phyloP scores from a whole-genome alignment of 768 basidiomycete species.

The Pleurotus djamor region DNA sequence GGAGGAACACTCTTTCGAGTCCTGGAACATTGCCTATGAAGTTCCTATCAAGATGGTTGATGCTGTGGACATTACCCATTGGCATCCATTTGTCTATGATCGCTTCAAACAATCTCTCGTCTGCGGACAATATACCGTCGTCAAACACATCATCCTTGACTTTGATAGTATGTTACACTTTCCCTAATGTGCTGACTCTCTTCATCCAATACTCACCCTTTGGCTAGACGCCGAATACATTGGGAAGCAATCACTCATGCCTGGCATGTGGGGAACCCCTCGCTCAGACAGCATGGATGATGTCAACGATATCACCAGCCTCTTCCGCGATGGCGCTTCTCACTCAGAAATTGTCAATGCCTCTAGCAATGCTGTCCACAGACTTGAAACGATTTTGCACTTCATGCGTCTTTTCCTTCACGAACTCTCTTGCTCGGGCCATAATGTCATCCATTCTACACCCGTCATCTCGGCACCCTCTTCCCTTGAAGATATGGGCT shows the following conservation, averaged over 20 bases:
- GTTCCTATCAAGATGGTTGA: slow-evolving; percentile 4
- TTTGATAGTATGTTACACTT: slow-evolving; percentile 9
- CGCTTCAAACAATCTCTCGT: not conserved
- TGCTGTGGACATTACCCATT: not conserved
- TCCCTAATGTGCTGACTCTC: not conserved
- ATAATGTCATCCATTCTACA: slow-evolving; percentile 2
- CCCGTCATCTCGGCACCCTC: not conserved
- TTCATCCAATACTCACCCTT: not conserved
- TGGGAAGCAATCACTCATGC: slow-evolving; percentile 13
- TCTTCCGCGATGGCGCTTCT: not conserved
- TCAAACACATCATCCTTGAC: slow-evolving; percentile 11
- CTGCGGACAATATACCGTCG: slow-evolving; percentile 4
- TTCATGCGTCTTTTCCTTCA: not conserved
- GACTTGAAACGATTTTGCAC: not conserved
- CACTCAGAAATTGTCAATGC: slow-evolving; percentile 6
- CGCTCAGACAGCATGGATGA: not conserved
- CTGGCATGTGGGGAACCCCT: slow-evolving; percentile 9
- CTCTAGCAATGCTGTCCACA: not conserved
- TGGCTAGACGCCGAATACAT: slow-evolving; percentile 9
- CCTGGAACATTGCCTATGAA: slow-evolving; percentile 1
- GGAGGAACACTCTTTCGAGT: not conserved
- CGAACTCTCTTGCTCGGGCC: slow-evolving; percentile 1
- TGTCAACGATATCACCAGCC: not conserved
- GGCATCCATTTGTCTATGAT: not conserved
- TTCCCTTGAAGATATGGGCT: not conserved